Evolutionary conservation across 2,329 filamentous ascomycete genomes (phyloP).

Genomic region (Ceratocystis cubensis): DNA sequence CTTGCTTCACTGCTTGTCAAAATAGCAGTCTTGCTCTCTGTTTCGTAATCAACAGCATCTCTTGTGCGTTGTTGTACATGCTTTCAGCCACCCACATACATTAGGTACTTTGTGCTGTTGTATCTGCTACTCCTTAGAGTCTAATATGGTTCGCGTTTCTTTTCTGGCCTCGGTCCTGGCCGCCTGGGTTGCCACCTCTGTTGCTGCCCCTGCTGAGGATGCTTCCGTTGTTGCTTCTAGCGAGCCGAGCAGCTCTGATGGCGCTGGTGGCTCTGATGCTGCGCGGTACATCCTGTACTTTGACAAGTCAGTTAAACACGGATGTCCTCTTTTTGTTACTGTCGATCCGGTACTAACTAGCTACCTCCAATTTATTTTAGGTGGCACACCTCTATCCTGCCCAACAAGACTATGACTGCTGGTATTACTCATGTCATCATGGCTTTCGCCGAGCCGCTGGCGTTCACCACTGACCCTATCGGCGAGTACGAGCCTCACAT

Average conservation of each 20-base stretch:
- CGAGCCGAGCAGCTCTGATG: background rate
- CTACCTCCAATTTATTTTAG: background rate
- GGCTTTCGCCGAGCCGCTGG: no score
- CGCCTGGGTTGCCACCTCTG: background rate
- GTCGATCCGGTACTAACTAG: background rate
- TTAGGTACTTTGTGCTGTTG: background rate
- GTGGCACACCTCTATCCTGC: background rate
- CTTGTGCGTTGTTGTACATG: background rate
- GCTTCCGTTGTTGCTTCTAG: background rate
- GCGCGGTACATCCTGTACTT: background rate
- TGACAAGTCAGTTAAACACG: background rate
- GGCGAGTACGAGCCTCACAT: no score
- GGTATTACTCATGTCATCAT: no score
- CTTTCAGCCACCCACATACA: background rate
- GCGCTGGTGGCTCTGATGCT: background rate
- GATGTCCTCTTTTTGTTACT: background rate
- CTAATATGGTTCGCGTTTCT: background rate
- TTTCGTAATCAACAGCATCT: background rate
- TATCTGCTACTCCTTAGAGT: background rate
- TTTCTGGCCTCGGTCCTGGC: background rate
- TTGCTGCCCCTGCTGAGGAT: background rate
- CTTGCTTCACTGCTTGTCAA: no score
- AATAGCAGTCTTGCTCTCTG: no score
- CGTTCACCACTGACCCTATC: no score
- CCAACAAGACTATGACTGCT: no score